Base-by-base conservation (phyloP, 2,329 filamentous ascomycete genomes). In the Pseudogymnoascus sp. region DNA sequence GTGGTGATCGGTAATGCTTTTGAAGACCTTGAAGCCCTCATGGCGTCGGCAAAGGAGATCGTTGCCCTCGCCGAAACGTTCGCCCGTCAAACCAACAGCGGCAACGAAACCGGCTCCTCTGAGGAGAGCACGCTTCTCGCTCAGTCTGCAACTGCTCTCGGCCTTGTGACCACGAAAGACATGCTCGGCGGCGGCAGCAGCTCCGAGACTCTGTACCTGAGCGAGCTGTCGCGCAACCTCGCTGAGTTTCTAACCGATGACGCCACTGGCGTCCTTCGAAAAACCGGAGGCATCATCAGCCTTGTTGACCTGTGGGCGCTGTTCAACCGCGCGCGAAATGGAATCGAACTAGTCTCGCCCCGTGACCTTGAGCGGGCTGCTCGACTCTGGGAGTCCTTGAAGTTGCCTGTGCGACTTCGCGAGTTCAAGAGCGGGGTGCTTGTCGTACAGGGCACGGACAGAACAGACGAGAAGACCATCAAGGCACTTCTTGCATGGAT, bases 31-130 rank as follows among this genome's bases (percentile, higher is more conserved):
- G 93, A 97, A 73, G 93, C 95, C 3, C 81, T 99, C 38, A 99
- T 97, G 93, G 91, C 93, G 2, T 97, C 93, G 3, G 95, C 95
- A 4, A 97, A 97, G 73, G 91, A 99, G 73, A 91, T 99, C 60
- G 88, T 97, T 61, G 91, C 92, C 4, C 86, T 99, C 44, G 95
- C 95, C 0, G 93, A 97, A 75, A 87, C 87, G 15, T 93, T 97
- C 69, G 87, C 91, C 1, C 81, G 85, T 11, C 89, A 93, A 71
- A 78, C 78, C 19, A 84, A 83, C 66, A 79, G 80, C 9, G 75
- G 77, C 64, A 77, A 79, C 19, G 84, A 82, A 21, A 82, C 80
- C n/a, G 82, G 79, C 13, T 85, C 82, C 5, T 82, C 84, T 0
- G 91, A 95, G 74, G 86, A 91, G 10, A 89, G 83, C 68, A 86